Conservation (phyloP, 176 grass and related monocot species). For the Otatea glauca region DNA sequence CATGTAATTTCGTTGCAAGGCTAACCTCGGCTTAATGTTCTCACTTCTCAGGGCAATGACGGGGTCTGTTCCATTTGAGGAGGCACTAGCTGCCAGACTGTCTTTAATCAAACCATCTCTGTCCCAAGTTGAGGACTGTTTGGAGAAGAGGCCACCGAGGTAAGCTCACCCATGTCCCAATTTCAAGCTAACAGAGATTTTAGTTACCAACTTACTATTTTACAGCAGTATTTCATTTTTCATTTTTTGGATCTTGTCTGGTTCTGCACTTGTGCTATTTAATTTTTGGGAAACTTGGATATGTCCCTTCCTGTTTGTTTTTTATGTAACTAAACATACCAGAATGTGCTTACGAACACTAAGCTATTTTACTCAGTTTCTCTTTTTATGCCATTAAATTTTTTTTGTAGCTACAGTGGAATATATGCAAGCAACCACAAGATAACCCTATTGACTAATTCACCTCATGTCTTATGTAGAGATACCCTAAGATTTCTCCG, state of each 20-base stretch:
- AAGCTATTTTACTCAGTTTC: neutral
- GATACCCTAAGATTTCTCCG: neutral
- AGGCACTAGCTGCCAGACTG: conserved; percentile 76
- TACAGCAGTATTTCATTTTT: neutral
- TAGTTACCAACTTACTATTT: conserved; percentile 30
- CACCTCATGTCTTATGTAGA: neutral
- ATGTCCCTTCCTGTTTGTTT: neutral
- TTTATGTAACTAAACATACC: neutral
- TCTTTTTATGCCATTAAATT: neutral
- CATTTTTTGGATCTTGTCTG: neutral
- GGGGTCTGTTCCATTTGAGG: conserved; percentile 87
- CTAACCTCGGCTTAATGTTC: conserved; percentile 6
- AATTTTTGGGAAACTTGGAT: neutral
- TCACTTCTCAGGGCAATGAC: conserved; percentile 83
- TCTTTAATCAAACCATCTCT: conserved; percentile 86
- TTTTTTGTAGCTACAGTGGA: neutral
- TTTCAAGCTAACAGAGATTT: neutral
- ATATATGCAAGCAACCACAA: neutral
- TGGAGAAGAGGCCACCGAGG: conserved; percentile 86
- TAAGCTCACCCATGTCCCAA: neutral
- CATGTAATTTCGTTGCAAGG: neutral
- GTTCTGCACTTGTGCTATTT: neutral
- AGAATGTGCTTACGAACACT: neutral
- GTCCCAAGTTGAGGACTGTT: conserved; percentile 66
- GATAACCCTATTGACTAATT: neutral